Evolutionary conservation across 208 protist species (phyloP).

Genomic region (Trypanosoma platydactyli): DNA sequence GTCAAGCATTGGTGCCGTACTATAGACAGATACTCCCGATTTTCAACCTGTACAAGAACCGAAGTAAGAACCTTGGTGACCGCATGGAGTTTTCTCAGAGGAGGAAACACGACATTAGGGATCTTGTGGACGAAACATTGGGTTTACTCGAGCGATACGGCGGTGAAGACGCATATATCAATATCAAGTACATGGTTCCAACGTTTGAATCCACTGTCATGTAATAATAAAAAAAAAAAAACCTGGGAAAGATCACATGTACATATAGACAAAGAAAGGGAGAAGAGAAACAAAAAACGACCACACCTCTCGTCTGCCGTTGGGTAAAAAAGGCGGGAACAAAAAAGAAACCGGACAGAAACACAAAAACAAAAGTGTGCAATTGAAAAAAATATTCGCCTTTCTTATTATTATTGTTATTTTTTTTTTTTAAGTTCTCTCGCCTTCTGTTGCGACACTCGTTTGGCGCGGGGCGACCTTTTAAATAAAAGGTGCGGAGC

Average conservation of each 20-base stretch:
- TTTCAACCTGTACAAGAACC: slow-evolving; percentile 98
- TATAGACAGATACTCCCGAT: slow-evolving; percentile 99
- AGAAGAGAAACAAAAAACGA: too few species aligned
- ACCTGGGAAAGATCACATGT: not conserved
- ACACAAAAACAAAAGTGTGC: too few species aligned
- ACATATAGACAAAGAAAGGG: too few species aligned
- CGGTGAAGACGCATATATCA: slow-evolving; percentile 94
- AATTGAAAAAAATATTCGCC: too few species aligned
- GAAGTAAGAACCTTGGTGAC: slow-evolving; percentile 92
- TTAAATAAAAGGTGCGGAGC: too few species aligned
- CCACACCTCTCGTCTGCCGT: too few species aligned
- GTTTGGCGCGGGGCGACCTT: too few species aligned
- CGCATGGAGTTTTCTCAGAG: slow-evolving; percentile 95
- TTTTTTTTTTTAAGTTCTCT: too few species aligned
- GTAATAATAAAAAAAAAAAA: slow-evolving; percentile 26
- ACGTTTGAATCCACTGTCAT: slow-evolving; percentile 95
- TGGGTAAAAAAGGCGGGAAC: too few species aligned
- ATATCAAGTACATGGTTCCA: slow-evolving; percentile 96
- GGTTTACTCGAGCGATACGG: slow-evolving; percentile 92
- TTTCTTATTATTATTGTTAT: too few species aligned
- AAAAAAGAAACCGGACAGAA: too few species aligned
- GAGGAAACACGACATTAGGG: slow-evolving; percentile 93
- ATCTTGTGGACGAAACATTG: slow-evolving; percentile 98
- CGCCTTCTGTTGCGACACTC: too few species aligned
- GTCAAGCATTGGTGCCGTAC: slow-evolving; percentile 98